Base-by-base conservation (phyloP, 495 filamentous ascomycete genomes). In the Talaromyces wortmannii region DNA sequence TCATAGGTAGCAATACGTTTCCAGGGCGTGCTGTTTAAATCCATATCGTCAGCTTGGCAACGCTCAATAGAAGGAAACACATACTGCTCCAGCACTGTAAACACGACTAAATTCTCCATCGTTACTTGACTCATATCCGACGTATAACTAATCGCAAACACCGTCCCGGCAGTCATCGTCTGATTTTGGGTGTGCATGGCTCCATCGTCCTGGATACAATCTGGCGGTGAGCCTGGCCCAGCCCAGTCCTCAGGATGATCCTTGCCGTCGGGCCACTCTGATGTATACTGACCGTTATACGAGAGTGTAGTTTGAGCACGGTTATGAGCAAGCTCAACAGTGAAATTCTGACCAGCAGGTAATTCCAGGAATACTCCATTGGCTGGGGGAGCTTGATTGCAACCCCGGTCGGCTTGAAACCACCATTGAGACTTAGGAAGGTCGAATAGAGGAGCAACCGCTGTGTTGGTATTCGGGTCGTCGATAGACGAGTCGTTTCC, bases 101-200 rank as follows among this genome's bases (percentile, higher is more conserved):
- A 81, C 7, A 83, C 73, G 5, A 71, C 74, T 18, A 82, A 63
- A 51, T 82, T 80, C 50, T 79, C 76, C 60, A 76, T 74, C 10
- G 70, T 76, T 8, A 81, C 78, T 6, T 75, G 56, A 6, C 58
- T 55, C 40, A 79, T 53, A 16, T 81, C 69, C 2, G 63, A 62
- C 48, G 78, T 63, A 56, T 83, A 83, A 32, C 73, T 76, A 45
- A 83, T 83, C 0, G 78, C 80, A 31, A 75, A 79, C 7, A 78
- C 80, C 11, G 76, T 78, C 6, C 78, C 80, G 7, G 73, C 70
- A 4, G 78, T 65, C 36, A 52, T 71, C 11, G 57, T 67, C 53
- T 72, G 63, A 58, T 74, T 80, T 51, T 69, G 67, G 15, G 67
- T 73, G 56, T 77, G 74, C 68, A 78, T 58, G 3, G 69, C 67